A percentile compares a stretch with the other conserved stretches of the same genome.
phyloP scores from a whole-genome alignment of 169 alveolate species.

The Haemoproteus tartakovskyi region DNA sequence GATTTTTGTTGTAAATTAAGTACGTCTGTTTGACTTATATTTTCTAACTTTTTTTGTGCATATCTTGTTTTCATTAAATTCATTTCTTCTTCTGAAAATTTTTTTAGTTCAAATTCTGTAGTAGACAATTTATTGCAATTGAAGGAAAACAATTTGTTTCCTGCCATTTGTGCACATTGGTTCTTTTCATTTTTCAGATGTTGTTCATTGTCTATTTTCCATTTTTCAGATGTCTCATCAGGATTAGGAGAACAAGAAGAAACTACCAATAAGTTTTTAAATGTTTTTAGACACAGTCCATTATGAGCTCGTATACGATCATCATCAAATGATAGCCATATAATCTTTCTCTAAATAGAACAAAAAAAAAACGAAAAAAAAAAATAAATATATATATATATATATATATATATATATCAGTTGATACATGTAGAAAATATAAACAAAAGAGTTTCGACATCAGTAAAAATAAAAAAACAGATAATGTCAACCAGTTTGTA shows the following conservation, averaged over 20 bases:
- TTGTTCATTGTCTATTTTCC: constrained; percentile 43
- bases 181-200: constrained; percentile 36
- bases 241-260: constrained; percentile 46
- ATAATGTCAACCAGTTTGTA: too few relatives aligned
- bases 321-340: constrained; percentile 21
- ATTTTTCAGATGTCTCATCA: constrained; percentile 48
- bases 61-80: constrained; percentile 59
- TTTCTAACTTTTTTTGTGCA: constrained; percentile 42
- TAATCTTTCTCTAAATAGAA: constrained; percentile 16
- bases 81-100: constrained; percentile 22
- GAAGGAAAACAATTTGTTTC: constrained; percentile 45
- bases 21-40: constrained; percentile 18
- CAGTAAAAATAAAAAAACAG: too few relatives aligned
- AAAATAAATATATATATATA: background rate
- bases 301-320: constrained; percentile 34
- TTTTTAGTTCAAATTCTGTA: constrained; percentile 19
- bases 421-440: too few relatives aligned
- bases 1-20: constrained; percentile 3
- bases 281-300: constrained; percentile 56
- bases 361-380: background rate
- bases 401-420: background rate
- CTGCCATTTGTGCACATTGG: constrained; percentile 53
- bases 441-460: too few relatives aligned
- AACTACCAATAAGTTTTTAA: constrained; percentile 39
- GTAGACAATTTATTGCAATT: constrained; percentile 37